These are phyloP conservation scores for Thalassiosira mediterranea DNA, from an alignment of 352 stramenopile genomes.

Conservation along the genomic window DNA sequence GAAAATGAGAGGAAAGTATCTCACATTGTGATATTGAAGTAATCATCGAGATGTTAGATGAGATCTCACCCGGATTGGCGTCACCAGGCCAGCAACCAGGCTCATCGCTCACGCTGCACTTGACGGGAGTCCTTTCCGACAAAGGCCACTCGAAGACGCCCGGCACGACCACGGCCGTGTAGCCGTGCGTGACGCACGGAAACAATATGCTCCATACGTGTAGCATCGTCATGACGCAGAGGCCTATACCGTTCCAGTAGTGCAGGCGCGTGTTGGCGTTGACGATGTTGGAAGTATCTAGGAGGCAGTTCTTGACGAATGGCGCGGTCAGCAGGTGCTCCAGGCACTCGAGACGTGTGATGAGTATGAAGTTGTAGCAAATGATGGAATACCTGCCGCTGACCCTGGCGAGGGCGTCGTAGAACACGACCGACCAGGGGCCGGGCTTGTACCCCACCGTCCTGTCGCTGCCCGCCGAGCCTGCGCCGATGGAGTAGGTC, in stretches of 20 bases:
- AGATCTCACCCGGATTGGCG: slow-evolving; percentile 15
- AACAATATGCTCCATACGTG: slow-evolving; percentile 27
- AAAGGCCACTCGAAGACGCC: slow-evolving; percentile 26
- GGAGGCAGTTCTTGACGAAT: slow-evolving; percentile 8
- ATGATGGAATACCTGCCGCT: slow-evolving; percentile 20
- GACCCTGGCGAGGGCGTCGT: slow-evolving; percentile 18
- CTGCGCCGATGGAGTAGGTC: slow-evolving; percentile 21
- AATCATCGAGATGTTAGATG: neutral
- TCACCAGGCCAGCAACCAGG: slow-evolving; percentile 19
- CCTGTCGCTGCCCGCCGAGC: slow-evolving; percentile 23
- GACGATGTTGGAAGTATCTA: slow-evolving; percentile 21
- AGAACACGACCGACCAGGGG: slow-evolving; percentile 25
- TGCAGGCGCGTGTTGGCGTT: slow-evolving; percentile 21
- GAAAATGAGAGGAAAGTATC: neutral
- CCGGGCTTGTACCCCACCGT: slow-evolving; percentile 20
- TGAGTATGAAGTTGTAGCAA: slow-evolving; percentile 37
- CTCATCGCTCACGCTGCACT: slow-evolving; percentile 17
- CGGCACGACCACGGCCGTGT: slow-evolving; percentile 9
- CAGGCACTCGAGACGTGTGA: slow-evolving; percentile 13
- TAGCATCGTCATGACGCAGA: slow-evolving; percentile 11
- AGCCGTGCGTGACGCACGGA: slow-evolving; percentile 18
- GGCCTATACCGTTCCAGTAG: slow-evolving; percentile 21
- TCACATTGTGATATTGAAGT: neutral
- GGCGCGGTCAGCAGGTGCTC: slow-evolving; percentile 5
- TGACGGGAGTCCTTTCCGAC: slow-evolving; percentile 19